Evolutionary conservation across 2,329 filamentous ascomycete genomes (phyloP), one percentile per base, ranked within the genome.

Genomic region (Ophiostoma pallidulum): DNA sequence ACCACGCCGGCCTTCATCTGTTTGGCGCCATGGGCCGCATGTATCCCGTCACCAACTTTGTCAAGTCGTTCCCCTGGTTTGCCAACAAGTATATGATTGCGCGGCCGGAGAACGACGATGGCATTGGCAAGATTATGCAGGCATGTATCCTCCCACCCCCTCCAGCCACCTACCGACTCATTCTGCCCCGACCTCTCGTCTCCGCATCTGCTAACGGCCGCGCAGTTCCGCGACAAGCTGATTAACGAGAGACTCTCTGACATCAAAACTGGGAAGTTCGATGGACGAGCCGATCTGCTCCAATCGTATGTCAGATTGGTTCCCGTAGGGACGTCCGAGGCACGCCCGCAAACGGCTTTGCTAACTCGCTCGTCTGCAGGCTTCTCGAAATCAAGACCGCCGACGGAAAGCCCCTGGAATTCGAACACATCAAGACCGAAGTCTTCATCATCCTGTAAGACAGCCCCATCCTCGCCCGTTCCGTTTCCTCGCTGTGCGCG

Each of bases 41-140:
- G 5, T 71, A 74, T 53, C 73, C 74, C 0, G 72, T 77, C 52
- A 76, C 72, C 9, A 70, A 68, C 42, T 77, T 69, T 67, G 58
- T 78, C 38, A 78, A 77, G n/a, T n/a, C n/a, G n/a, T n/a, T n/a
- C n/a, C n/a, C n/a, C n/a, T n/a, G n/a, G n/a, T n/a, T n/a, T n/a
- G n/a, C n/a, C n/a, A n/a, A n/a, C n/a, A n/a, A n/a, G n/a, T n/a
- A n/a, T n/a, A n/a, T n/a, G n/a, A n/a, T n/a, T n/a, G n/a, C n/a
- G n/a, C n/a, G n/a, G n/a, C n/a, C n/a, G n/a, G 58, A 75, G 40
- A 68, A 79, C 29, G 60, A n/a, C 33, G 70, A 66, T 12, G 75
- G 74, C 1, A 75, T 78, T 29, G 75, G 75, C 1, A 70, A 67
- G 1, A 56, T 78, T 47, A 78, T 79, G 73, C 65, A 16, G n/a